Base-by-base conservation (phyloP, 2,329 filamentous ascomycete genomes). In the Aspergillus pseudoterreus region DNA sequence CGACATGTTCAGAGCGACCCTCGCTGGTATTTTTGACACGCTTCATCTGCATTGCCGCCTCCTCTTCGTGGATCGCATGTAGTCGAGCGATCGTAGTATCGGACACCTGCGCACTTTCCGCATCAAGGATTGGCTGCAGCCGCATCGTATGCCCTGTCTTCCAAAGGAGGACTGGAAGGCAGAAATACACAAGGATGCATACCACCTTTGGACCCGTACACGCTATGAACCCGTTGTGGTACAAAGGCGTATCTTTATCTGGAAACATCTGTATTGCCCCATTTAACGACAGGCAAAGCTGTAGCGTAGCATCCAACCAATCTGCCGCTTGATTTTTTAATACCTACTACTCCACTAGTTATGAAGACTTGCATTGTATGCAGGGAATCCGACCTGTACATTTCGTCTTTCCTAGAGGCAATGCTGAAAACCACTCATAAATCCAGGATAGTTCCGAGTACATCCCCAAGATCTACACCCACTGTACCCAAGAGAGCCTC, bases 81-180 rank as follows among this genome's bases (percentile, higher is more conserved):
- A 38, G 15, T 17, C 14, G 56, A 49, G 17, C 43, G 30, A 41
- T 21, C n/a, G 51, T 32, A 11, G 47, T 47, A 24, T 44, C 51
- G n/a, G 45, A 50, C 15, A 50, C 43, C 15, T 50, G 46, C 11
- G 51, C 38, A 17, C 46, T 30, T 19, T 45, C 35, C 24, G 54
- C 52, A 43, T 58, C 56, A n/a, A 57, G 52, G 12, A 58, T 51
- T 12, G 54, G 52, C 30, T 49, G 50, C 35, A 58, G 45, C 33
- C 54, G 56, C 56, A 58, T 57, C 4, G 56, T 55, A 46, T 58
- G 56, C 6, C 55, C 56, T 4, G 52, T 54, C 50, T 57, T 58
- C 35, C 43, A 45, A 11, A 45, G 24, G 9, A 45, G 43, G 6
- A 45, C 22, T n/a, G n/a, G 35, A 17, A 38, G 14, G 12, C 35